These are phyloP conservation scores for Astrephomene gubernaculifera DNA, from an alignment of 139 green algal species.

Conservation along the genomic window DNA sequence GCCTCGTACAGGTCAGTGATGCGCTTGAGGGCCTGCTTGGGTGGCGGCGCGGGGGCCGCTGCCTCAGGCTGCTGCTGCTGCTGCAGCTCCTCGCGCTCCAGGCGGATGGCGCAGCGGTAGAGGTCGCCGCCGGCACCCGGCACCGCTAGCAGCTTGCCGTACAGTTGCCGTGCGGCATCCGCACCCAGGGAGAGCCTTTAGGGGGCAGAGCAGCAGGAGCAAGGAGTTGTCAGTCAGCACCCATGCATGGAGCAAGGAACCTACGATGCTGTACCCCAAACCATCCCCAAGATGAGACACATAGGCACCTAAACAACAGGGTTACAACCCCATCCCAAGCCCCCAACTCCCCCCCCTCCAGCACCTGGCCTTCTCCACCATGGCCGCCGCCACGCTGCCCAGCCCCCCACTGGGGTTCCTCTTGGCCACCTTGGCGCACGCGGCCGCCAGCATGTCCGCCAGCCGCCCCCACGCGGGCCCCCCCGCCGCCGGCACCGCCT, in stretches of 20 bases:
- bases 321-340: too few relatives aligned
- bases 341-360: too few relatives aligned
- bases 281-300: too few relatives aligned
- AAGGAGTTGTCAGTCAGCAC: too few relatives aligned
- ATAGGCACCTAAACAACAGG: too few relatives aligned
- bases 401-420: background rate
- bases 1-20: constrained; percentile 66
- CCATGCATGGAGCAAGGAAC: too few relatives aligned
- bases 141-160: constrained; percentile 58
- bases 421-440: constrained; percentile 25
- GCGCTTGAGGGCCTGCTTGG: background rate
- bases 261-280: too few relatives aligned
- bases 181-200: constrained; percentile 44
- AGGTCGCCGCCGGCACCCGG: constrained; percentile 73
- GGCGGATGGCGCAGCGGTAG: constrained; percentile 60
- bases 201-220: too few relatives aligned
- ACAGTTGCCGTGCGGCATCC: constrained; percentile 62
- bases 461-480: constrained; percentile 6
- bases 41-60: background rate
- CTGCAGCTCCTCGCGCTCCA: constrained; percentile 61
- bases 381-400: constrained; percentile 1
- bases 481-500: background rate
- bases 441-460: constrained; percentile 4
- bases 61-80: background rate
- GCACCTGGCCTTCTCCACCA: constrained; percentile 42